phyloP scores from a whole-genome alignment of 2,329 filamentous ascomycete species.

The Colletotrichum viniferum region DNA sequence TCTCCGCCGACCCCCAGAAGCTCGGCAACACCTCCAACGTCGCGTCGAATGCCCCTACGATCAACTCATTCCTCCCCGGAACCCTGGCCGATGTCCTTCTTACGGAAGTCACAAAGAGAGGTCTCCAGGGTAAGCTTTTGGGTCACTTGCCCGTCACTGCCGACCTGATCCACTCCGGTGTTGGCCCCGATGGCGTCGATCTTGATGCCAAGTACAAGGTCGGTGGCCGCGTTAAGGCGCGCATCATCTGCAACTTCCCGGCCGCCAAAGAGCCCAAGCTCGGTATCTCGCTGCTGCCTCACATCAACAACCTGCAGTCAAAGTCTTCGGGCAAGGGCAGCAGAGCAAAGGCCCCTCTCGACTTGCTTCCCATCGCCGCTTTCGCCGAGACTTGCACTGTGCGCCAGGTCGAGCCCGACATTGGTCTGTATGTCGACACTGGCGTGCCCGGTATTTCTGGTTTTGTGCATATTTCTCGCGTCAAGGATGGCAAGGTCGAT shows the following conservation, averaged over 20 bases:
- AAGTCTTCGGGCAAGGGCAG: conserved; percentile 48
- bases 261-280: conserved; percentile 80
- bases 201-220: conserved; percentile 80
- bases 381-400: conserved; percentile 80
- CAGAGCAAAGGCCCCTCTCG: conserved; percentile 53
- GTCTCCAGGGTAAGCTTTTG: conserved; percentile 89
- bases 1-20: conserved; percentile 76
- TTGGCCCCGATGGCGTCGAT: conserved; percentile 70
- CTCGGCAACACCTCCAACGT: conserved; percentile 69
- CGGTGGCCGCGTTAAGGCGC: conserved; percentile 82
- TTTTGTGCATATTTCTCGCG: conserved; percentile 92
- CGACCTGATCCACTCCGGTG: conserved; percentile 87
- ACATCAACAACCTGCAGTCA: conserved; percentile 70
- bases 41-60: conserved; percentile 79
- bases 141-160: conserved; percentile 90
- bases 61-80: conserved; percentile 89
- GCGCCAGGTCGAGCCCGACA: conserved; percentile 76
- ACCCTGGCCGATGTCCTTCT: conserved; percentile 87
- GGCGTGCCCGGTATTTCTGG: conserved; percentile 70
- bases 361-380: conserved; percentile 72
- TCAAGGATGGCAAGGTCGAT: conserved; percentile 90
- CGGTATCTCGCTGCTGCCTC: conserved; percentile 86
- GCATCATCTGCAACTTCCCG: conserved; percentile 88
- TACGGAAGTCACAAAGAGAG: conserved; percentile 73
- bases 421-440: conserved; percentile 81